Conservation (phyloP, 495 filamentous ascomycete species). For the Glutinoglossum americanum region DNA sequence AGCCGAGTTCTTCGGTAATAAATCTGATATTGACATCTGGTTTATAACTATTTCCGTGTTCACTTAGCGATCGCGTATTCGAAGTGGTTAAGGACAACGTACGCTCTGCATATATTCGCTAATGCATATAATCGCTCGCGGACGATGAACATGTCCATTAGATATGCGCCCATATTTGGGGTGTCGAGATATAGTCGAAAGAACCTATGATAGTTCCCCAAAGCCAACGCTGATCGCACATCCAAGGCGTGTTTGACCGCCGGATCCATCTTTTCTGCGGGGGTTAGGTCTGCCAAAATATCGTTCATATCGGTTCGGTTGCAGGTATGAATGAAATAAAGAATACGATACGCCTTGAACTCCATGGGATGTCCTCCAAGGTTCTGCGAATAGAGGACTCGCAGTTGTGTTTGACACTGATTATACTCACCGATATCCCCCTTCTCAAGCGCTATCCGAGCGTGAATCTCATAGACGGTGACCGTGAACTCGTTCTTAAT, state of each 20-base stretch:
- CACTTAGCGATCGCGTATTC: neutral
- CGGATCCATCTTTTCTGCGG: slow-evolving; percentile 68
- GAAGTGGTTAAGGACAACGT: slow-evolving; percentile 27
- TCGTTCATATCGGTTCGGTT: slow-evolving; percentile 98
- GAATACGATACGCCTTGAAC: slow-evolving; percentile 98
- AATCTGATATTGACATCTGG: slow-evolving; percentile 73
- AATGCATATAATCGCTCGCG: slow-evolving; percentile 83
- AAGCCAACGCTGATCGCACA: slow-evolving; percentile 73
- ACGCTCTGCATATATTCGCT: slow-evolving; percentile 83
- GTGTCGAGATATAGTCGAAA: slow-evolving; percentile 87
- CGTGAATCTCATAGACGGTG: slow-evolving; percentile 90
- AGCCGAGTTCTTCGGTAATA: slow-evolving; percentile 85
- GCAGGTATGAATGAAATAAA: slow-evolving; percentile 98
- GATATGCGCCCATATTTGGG: slow-evolving; percentile 92
- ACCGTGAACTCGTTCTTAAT: slow-evolving; percentile 93
- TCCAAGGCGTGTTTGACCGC: slow-evolving; percentile 81
- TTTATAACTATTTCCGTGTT: slow-evolving; percentile 45
- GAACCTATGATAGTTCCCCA: slow-evolving; percentile 93
- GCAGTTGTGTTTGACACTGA: slow-evolving; percentile 96
- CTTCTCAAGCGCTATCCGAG: slow-evolving; percentile 93
- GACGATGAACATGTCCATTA: slow-evolving; percentile 96
- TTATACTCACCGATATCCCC: slow-evolving; percentile 99
- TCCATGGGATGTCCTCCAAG: slow-evolving; percentile 80
- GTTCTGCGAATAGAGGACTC: slow-evolving; percentile 65
- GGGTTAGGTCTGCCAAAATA: slow-evolving; percentile 89